Percentiles rank a stretch among this genome's conserved stretches.
These are phyloP conservation scores for Starmerella scarabaei DNA, from an alignment of 805 yeast genomes.

Conservation along the genomic window DNA sequence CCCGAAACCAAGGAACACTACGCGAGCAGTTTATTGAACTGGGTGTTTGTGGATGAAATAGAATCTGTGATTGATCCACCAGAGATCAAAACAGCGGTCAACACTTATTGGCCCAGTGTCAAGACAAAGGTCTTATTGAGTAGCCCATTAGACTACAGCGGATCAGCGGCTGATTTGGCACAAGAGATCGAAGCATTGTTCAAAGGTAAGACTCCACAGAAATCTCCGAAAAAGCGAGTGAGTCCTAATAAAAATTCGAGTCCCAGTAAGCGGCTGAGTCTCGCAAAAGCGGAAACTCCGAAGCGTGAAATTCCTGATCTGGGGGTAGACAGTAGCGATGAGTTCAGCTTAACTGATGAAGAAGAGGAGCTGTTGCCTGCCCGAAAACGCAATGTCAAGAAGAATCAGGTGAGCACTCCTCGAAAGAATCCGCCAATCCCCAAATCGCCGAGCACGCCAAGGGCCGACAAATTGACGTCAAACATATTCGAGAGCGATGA, in stretches of 20 bases:
- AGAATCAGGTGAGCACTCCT: background rate
- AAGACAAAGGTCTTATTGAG: no score
- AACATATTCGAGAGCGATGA: background rate
- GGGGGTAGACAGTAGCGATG: background rate
- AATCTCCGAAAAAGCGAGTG: background rate
- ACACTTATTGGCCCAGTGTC: background rate
- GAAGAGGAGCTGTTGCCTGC: background rate
- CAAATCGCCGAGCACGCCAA: background rate
- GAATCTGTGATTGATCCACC: background rate
- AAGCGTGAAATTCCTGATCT: no score
- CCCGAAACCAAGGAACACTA: background rate
- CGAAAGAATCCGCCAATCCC: background rate
- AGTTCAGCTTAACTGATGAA: no score
- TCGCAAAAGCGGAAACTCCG: background rate
- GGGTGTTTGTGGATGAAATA: constrained; percentile 2
- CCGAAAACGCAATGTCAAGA: background rate
- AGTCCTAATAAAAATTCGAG: background rate
- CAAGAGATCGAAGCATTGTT: no score
- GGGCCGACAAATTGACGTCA: background rate
- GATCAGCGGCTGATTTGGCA: no score
- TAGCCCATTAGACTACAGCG: no score
- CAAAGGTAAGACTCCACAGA: no score
- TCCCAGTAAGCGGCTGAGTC: background rate
- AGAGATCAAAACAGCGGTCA: background rate
- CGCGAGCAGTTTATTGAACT: constrained; percentile 4